phyloP scores from a whole-genome alignment of 2,329 filamentous ascomycete species.

The Pyrenophora teres region DNA sequence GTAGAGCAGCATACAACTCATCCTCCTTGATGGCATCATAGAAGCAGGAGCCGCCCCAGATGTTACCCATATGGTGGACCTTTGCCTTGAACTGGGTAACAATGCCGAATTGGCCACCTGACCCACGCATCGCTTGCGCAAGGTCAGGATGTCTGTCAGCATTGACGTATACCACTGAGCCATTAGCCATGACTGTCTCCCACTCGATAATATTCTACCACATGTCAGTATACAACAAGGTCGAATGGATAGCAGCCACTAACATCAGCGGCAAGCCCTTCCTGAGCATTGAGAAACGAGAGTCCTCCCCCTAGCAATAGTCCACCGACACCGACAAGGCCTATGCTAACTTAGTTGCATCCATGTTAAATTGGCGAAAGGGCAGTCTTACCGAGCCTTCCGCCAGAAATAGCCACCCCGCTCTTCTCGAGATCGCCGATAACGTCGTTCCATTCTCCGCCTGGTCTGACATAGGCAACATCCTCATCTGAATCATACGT shows the following conservation, averaged over 20 bases:
- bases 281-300: constrained; percentile 31
- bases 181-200: constrained; percentile 40
- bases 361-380: neutral
- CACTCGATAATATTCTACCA: constrained; percentile 38
- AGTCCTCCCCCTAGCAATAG: constrained; percentile 27
- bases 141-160: constrained; percentile 36
- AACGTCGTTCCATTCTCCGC: constrained; percentile 50
- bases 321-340: constrained; percentile 31
- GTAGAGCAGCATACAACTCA: constrained; percentile 41
- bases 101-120: constrained; percentile 34
- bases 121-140: constrained; percentile 41
- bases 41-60: constrained; percentile 49
- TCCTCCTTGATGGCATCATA: constrained; percentile 37
- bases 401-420: constrained; percentile 43
- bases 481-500: constrained; percentile 42
- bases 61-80: constrained; percentile 32
- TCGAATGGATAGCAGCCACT: constrained; percentile 1
- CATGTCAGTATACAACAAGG: neutral
- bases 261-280: constrained; percentile 34
- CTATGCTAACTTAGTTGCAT: constrained; percentile 8
- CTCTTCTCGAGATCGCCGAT: constrained; percentile 40
- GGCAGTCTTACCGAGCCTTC: constrained; percentile 22
- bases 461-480: constrained; percentile 48
- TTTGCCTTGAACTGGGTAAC: constrained; percentile 33
- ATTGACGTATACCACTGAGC: constrained; percentile 32